These are phyloP conservation scores for Xerocomellus dryophilus DNA, from an alignment of 768 basidiomycete genomes.

Conservation along the genomic window DNA sequence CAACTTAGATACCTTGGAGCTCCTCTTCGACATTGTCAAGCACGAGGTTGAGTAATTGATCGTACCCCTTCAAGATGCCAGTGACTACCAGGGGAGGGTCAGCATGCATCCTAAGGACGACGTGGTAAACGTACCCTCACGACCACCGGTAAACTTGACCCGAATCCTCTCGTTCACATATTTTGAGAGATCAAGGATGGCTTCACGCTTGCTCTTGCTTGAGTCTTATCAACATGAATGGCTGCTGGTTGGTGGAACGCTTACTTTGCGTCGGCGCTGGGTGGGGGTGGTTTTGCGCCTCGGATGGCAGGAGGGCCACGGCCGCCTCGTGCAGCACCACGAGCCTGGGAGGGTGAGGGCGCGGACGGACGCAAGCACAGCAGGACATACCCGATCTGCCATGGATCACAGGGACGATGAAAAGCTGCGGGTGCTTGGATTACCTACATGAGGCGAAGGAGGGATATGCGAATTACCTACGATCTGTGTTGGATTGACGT, in stretches of 20 bases:
- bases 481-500: slow-evolving; percentile 18
- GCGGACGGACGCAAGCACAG: background rate
- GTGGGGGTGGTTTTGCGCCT: slow-evolving; percentile 16
- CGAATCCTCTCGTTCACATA: slow-evolving; percentile 90
- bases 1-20: slow-evolving; percentile 51
- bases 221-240: slow-evolving; percentile 30
- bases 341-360: slow-evolving; percentile 45
- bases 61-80: slow-evolving; percentile 92
- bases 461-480: slow-evolving; percentile 13
- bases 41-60: slow-evolving; percentile 94
- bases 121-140: slow-evolving; percentile 64
- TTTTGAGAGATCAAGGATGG: slow-evolving; percentile 92
- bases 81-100: slow-evolving; percentile 53
- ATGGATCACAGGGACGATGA: slow-evolving; percentile 9
- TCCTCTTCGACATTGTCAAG: slow-evolving; percentile 94
- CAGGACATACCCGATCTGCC: slow-evolving; percentile 32
- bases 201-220: slow-evolving; percentile 67
- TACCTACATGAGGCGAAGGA: slow-evolving; percentile 13
- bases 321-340: slow-evolving; percentile 51
- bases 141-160: slow-evolving; percentile 97
- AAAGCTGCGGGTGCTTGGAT: slow-evolving; percentile 7
- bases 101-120: background rate
- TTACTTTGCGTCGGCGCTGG: slow-evolving; percentile 27
- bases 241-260: slow-evolving; percentile 5
- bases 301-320: slow-evolving; percentile 37